Percentiles rank a stretch among this genome's conserved stretches.
These are phyloP conservation scores for Pleurotus citrinopileatus DNA, from an alignment of 768 basidiomycete genomes.

Conservation along the genomic window DNA sequence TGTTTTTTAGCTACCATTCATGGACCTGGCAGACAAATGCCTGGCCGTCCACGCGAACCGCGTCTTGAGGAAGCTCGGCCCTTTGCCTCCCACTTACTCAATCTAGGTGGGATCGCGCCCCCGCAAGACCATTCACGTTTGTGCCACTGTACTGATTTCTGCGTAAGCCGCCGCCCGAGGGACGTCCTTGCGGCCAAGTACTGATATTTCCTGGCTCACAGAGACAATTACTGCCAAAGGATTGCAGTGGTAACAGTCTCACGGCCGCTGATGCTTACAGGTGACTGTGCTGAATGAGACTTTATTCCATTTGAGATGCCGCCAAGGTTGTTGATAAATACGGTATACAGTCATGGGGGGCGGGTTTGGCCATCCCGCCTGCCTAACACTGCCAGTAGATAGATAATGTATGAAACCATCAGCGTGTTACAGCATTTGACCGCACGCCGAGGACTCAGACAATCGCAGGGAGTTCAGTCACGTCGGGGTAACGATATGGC, in stretches of 20 bases:
- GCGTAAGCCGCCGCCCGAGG: neutral
- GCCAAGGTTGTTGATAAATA: conserved; percentile 16
- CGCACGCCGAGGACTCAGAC: too few species aligned
- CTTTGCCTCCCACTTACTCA: neutral
- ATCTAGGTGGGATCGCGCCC: neutral
- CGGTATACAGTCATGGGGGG: neutral
- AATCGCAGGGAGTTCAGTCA: too few species aligned
- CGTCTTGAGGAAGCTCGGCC: conserved; percentile 16
- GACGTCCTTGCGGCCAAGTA: rapidly evolving
- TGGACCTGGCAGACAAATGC: conserved; percentile 20
- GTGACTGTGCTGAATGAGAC: conserved; percentile 19
- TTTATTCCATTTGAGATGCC: conserved; percentile 25
- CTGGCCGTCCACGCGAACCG: conserved; percentile 21
- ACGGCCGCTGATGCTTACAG: conserved; percentile 21
- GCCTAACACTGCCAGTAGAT: too few species aligned
- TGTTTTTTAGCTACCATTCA: conserved; percentile 17
- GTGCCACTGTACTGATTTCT: neutral
- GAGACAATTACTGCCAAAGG: conserved; percentile 22
- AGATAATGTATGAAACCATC: too few species aligned
- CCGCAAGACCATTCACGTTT: neutral
- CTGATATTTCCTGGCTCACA: too few species aligned
- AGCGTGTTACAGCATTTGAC: too few species aligned
- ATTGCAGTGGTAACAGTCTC: conserved; percentile 21
- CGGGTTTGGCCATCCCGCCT: neutral
- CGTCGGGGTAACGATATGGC: too few species aligned